These are phyloP conservation scores for Lasiosphaeria hispida DNA, from an alignment of 495 filamentous ascomycete genomes.

Conservation along the genomic window DNA sequence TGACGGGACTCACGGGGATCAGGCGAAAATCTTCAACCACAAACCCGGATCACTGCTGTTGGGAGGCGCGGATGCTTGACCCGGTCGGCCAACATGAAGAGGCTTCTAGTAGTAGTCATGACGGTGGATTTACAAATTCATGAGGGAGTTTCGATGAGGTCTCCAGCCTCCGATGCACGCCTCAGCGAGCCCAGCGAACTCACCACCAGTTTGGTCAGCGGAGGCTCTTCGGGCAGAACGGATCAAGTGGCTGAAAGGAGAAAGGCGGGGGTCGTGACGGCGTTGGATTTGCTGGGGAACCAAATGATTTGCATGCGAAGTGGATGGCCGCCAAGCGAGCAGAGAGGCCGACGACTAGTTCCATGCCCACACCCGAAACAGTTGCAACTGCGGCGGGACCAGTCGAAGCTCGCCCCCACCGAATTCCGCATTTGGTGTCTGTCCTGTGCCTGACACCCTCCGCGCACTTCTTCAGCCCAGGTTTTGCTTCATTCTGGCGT, in stretches of 20 bases:
- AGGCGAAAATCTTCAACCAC: slow-evolving; percentile 7
- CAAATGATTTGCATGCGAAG: slow-evolving; percentile 24
- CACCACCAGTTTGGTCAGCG: not conserved
- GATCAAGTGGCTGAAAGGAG: slow-evolving; percentile 17
- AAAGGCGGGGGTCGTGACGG: slow-evolving; percentile 3
- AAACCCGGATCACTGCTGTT: not conserved
- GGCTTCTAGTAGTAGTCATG: too few species aligned
- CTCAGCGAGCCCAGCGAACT: not conserved
- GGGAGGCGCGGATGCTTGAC: too few species aligned
- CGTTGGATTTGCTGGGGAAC: slow-evolving; percentile 9
- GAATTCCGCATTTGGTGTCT: slow-evolving; percentile 1
- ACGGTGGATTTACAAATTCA: too few species aligned
- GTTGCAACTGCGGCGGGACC: slow-evolving; percentile 15
- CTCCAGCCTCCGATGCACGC: too few species aligned
- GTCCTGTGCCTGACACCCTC: not conserved
- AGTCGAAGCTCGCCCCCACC: slow-evolving; percentile 10
- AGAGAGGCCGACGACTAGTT: slow-evolving; percentile 24
- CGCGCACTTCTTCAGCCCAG: not conserved
- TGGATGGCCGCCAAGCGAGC: slow-evolving; percentile 17
- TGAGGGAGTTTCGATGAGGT: too few species aligned
- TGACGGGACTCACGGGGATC: slow-evolving; percentile 24
- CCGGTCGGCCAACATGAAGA: not conserved
- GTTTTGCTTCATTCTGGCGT: too few species aligned
- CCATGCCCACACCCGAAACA: slow-evolving; percentile 12
- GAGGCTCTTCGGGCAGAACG: not conserved